Base-by-base conservation (phyloP, 2,329 filamentous ascomycete genomes). In the Rhynchosporium graminicola region DNA sequence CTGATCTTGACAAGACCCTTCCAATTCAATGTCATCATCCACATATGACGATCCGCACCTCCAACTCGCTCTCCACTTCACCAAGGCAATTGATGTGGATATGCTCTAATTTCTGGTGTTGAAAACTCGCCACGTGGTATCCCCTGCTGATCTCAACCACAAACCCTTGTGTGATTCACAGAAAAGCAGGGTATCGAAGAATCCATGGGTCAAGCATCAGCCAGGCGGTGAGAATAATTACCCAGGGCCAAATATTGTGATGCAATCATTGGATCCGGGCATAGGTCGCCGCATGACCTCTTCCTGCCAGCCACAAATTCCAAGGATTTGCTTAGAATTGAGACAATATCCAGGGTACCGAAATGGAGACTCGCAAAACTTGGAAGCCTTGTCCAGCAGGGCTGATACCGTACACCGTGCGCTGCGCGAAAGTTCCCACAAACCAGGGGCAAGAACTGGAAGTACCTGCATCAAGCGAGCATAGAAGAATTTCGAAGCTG, bases 91-190 rank as follows among this genome's bases (percentile, higher is more conserved):
- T 36, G 33, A 31, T 3, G 31, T 38, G 50, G 50, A 52, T 12
- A 10, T 10, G 13, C 33, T 12, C 33, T 6, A 45, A 45, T 45
- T 46, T 46, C 20, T 54, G 33, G 51, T 54, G 51, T 54, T 54
- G 38, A 36, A 40, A 36, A 42, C 38, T 6, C 51, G 40, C 36
- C 51, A 54, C 51, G 51, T 54, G 51, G 51, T 54, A 6, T 54
- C 20, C 51, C 51, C 36, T 54, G 51, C 8, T 20, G 7, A 3
- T 42, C 20, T 26, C 36, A 28, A 8, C 10, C 51, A 33, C 50
- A 33, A 13, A 10, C 33, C 51, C 36, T 40, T 28, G 50, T 20
- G 10, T 7, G 7, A 26, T 12, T 28, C 51, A 50, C 29, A 54
- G 38, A 42, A 26, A 20, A 31, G n/a, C 33, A 42, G 51, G 51